Conservation (phyloP, 371 early-diverging fungal genomes). For the Mucor velutinosus region DNA sequence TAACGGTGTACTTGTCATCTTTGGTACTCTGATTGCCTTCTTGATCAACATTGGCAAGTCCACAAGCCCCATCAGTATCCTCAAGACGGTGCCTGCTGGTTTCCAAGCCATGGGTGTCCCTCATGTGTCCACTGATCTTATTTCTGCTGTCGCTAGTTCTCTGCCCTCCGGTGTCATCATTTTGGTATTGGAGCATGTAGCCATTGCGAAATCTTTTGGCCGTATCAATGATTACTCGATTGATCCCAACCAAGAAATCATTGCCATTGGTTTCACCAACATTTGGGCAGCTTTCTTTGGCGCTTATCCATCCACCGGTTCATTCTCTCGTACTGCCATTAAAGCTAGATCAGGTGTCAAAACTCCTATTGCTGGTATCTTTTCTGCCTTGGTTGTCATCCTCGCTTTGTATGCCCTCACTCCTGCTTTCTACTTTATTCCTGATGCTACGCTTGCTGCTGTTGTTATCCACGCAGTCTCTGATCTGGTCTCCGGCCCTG, state of each 20-base stretch:
- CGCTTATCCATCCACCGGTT: constrained; percentile 54
- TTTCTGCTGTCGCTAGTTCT: constrained; percentile 52
- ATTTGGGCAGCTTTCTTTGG: constrained; percentile 82
- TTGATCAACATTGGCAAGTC: constrained; percentile 44
- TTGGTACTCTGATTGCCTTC: constrained; percentile 50
- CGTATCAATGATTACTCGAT: constrained; percentile 69
- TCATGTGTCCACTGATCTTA: constrained; percentile 32
- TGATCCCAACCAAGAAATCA: constrained; percentile 81
- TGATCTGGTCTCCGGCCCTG: constrained; percentile 56
- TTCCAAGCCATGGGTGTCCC: constrained; percentile 67
- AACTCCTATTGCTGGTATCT: constrained; percentile 81
- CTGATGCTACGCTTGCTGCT: constrained; percentile 77
- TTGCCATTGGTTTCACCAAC: constrained; percentile 87
- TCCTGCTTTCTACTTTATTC: constrained; percentile 85
- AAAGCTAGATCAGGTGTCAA: constrained; percentile 81
- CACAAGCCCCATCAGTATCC: constrained; percentile 57
- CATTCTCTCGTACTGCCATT: constrained; percentile 67
- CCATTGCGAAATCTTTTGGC: constrained; percentile 81
- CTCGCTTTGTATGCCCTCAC: constrained; percentile 81
- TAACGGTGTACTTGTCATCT: constrained; percentile 50
- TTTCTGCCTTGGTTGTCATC: constrained; percentile 77
- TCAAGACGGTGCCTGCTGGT: constrained; percentile 74
- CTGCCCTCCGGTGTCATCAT: constrained; percentile 73
- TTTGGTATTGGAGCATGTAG: constrained; percentile 82
- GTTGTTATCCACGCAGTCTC: constrained; percentile 79